A percentile compares a stretch with the other conserved stretches of the same genome.
phyloP scores from a whole-genome alignment of 495 filamentous ascomycete genomes.

The Hypoxylon lenormandii region DNA sequence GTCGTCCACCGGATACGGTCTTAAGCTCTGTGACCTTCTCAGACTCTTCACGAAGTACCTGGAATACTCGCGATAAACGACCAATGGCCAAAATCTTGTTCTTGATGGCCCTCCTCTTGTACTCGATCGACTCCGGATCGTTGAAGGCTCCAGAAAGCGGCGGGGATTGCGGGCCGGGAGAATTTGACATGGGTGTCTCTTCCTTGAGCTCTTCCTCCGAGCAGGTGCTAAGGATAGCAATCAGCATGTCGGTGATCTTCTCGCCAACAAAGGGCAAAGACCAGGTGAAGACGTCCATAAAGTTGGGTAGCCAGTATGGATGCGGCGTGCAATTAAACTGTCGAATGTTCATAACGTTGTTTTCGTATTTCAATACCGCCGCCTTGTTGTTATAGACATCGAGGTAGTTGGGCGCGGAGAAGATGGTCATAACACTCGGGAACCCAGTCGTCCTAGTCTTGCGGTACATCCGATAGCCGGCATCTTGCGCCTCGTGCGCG shows the following conservation, averaged over 20 bases:
- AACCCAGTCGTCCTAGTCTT: conserved; percentile 98
- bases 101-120: conserved; percentile 94
- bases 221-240: conserved; percentile 96
- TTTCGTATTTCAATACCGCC: conserved; percentile 97
- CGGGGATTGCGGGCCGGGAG: conserved; percentile 76
- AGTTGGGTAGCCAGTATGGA: conserved; percentile 99
- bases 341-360: conserved; percentile 99
- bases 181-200: conserved; percentile 71
- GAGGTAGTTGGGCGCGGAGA: conserved; percentile 97
- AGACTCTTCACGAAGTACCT: conserved; percentile 96
- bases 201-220: conserved; percentile 95
- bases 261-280: conserved; percentile 98
- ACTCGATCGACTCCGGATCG: conserved; percentile 86
- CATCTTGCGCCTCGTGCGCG: conserved; percentile 98
- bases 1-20: conserved; percentile 90
- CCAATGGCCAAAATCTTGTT: conserved; percentile 99
- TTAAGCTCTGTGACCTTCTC: conserved; percentile 97
- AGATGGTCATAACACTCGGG: conserved; percentile 99
- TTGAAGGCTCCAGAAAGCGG: conserved; percentile 62
- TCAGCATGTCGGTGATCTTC: conserved; percentile 99
- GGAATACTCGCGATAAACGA: conserved; percentile 95
- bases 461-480: conserved; percentile 98
- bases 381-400: conserved; percentile 99
- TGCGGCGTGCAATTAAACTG: conserved; percentile 99
- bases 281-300: conserved; percentile 99